Base-by-base conservation (phyloP, 1,284 basidiomycete species). In the Chiua sp. region DNA sequence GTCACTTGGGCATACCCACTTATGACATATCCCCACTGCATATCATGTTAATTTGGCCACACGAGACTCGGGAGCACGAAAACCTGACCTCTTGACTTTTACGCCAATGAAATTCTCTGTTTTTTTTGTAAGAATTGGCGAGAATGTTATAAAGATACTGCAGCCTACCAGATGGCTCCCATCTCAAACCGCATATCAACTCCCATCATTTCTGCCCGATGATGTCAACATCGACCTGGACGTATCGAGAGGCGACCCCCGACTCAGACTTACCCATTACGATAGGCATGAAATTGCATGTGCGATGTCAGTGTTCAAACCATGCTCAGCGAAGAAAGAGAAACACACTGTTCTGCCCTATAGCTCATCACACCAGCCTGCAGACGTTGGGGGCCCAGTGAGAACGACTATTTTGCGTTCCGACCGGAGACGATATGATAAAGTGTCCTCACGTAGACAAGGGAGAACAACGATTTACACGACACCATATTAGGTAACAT, bases 1-100 rank as follows among this genome's bases (percentile, higher is more conserved):
- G 87, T 81, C 44, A 93, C 76, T 72, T 89, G 86, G 3, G 84
- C 84, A 12, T 77, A 77, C 32, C 90, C 89, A 69, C 82, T 85
- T 48, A 90, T 67, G 22, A 90, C 80, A 61, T 89, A 90, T 1
- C 85, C 85, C 89, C 87, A 90, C 83, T 69, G 16, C 7, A 37
- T 35, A n/a, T 22, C 3, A 5, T 33, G n/a, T 63, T 28, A 10
- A 26, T 28, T 39, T n/a, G 12, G 23, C 8, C 8, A 33, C n/a
- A 32, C 1, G 47, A 12, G 28, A 32, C 5, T 16, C 11, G 7
- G 6, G 30, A 3, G 33, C 32, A 3, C 12, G 47, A n/a, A 6
- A 28, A 20, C 4, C 16, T 51, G 37, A 68, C 64, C 56, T 92
- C 90, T 33, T 84, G 78, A 5, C 84, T 86, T 57, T 26, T 55